phyloP scores from a whole-genome alignment of 306 rosid genomes.

The Trichosanthes cucumerina region DNA sequence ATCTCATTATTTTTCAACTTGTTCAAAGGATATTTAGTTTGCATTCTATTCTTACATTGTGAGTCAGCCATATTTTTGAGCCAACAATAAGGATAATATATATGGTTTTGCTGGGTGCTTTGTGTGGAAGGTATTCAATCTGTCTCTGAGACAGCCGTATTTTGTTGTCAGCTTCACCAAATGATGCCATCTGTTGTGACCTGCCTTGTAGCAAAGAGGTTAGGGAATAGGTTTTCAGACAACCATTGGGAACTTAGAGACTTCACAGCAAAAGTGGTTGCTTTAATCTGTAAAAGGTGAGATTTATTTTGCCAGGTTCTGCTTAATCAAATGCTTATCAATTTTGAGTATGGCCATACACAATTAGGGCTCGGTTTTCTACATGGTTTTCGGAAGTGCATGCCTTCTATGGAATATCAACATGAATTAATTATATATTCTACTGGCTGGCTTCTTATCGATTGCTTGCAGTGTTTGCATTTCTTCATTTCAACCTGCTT shows the following conservation, averaged over 20 bases:
- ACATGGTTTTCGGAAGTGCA: not conserved
- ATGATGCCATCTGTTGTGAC: constrained; percentile 89
- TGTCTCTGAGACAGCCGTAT: constrained; percentile 4
- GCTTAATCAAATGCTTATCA: not conserved
- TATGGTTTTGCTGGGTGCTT: not conserved
- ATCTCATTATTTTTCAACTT: not conserved
- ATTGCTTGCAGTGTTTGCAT: not conserved
- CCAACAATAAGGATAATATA: not conserved
- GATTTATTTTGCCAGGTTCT: not conserved
- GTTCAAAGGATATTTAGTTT: not conserved
- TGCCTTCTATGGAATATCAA: not conserved
- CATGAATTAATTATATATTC: not conserved
- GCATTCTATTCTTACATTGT: not conserved
- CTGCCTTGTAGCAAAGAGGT: constrained; percentile 69
- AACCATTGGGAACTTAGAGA: constrained; percentile 93
- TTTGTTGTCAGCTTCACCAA: constrained; percentile 65
- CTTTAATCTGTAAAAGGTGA: constrained; percentile 83
- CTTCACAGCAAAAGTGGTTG: constrained; percentile 63
- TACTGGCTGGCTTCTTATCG: not conserved
- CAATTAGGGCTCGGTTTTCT: not conserved
- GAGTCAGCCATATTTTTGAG: not conserved
- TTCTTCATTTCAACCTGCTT: not conserved
- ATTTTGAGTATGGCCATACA: not conserved
- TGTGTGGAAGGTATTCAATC: constrained; percentile 6
- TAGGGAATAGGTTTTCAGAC: constrained; percentile 68